Base-by-base conservation (phyloP, 192 early-diverging fungal genomes). In the Backusella circina region DNA sequence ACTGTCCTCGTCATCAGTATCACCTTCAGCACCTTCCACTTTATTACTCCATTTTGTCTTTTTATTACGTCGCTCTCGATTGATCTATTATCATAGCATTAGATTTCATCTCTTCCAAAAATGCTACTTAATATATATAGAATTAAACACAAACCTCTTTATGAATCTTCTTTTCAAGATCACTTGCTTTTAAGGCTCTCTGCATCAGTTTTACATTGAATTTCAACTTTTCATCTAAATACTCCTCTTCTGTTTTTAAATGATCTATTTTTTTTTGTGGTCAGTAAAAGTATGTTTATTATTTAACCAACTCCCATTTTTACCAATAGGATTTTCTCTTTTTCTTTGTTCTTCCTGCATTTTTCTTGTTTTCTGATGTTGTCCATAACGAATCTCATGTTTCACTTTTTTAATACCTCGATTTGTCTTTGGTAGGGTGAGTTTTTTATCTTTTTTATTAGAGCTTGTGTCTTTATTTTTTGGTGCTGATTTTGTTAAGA, bases 261-360 rank as follows among this genome's bases (percentile, higher is more conserved):
- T 28, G 65, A 32, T 47, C 73, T 74, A 41, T 7, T 54, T 23
- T 36, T 23, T 7, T 47, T 15, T 47, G 44, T 47, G 18, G 31
- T 66, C 10, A 71, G 10, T 47, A 51, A 57, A 57, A 37, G 21
- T 28, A 5, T 4, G 30, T 39, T 4, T 41, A 28, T 31, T 71
- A 18, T 71, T 26, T 67, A 13, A 44, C n/a, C 30, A 54, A 16
- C 2, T 36, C 9, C 5, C 8, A 54, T 23, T 26, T 67, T 54
- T 77, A 86, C 84, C 80, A 28, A 86, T 47, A 7, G 84, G 84
- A 65, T 86, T 83, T n/a, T 74, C 78, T 72, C 70, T 83, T 13
- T 77, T 75, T 36, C 83, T 79, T 23, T 65, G 66, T 37, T 79
- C 78, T 47, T 83, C 82, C 64, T 73, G 30, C 36, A 38, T 72